phyloP scores from a whole-genome alignment of 768 basidiomycete species.

The Inosperma sp. region DNA sequence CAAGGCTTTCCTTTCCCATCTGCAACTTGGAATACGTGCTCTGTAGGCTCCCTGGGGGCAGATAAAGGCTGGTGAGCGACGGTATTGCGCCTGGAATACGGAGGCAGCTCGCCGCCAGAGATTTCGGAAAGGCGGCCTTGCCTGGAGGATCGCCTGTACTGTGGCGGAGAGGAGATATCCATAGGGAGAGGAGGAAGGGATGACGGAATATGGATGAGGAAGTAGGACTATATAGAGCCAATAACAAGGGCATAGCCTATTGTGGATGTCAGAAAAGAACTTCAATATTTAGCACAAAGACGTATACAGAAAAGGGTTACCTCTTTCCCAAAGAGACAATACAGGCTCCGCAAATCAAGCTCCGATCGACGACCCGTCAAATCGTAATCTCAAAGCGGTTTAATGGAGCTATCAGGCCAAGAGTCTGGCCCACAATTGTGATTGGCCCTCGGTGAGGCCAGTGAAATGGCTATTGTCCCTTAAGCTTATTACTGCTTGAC shows the following conservation, averaged over 20 bases:
- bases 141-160: conserved; percentile 49
- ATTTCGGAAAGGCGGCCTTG: conserved; percentile 35
- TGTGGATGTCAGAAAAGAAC: conserved; percentile 17
- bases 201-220: conserved; percentile 6
- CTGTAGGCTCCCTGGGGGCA: conserved; percentile 42
- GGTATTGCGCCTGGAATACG: conserved; percentile 47
- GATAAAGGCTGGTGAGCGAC: conserved; percentile 33
- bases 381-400: no score
- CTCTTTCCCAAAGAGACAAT: conserved; percentile 8
- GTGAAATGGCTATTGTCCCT: background rate
- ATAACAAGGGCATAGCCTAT: conserved; percentile 12
- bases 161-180: conserved; percentile 47
- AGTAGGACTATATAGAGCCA: conserved; percentile 9
- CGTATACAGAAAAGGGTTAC: conserved; percentile 4
- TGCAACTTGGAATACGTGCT: conserved; percentile 40
- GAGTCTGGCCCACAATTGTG: background rate
- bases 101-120: conserved; percentile 43
- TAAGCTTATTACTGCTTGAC: background rate
- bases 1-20: conserved; percentile 42
- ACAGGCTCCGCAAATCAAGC: background rate
- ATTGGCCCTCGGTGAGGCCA: background rate
- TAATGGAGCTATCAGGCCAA: no score
- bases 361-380: no score
- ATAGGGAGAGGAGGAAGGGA: conserved; percentile 27
- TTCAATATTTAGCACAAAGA: conserved; percentile 8